A percentile compares a stretch with the other conserved stretches of the same genome.
phyloP scores from a whole-genome alignment of 1,139 yeast genomes.

The Kodamaea sp. region DNA sequence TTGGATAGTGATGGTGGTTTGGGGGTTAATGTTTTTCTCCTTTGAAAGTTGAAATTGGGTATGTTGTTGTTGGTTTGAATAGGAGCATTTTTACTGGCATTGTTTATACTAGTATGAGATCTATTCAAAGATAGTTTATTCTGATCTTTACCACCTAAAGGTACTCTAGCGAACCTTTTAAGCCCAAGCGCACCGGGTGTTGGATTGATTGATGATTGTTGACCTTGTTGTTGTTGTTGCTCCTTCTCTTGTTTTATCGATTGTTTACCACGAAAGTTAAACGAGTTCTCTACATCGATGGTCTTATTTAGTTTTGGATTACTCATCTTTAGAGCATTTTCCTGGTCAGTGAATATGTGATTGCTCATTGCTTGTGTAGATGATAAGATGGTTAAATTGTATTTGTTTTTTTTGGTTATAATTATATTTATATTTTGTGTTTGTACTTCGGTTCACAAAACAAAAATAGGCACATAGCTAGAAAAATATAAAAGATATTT shows the following conservation, averaged over 20 bases:
- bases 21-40: slow-evolving; percentile 15
- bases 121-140: slow-evolving; percentile 30
- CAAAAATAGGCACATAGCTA: neutral
- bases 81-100: slow-evolving; percentile 1
- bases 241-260: slow-evolving; percentile 3
- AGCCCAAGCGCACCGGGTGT: slow-evolving; percentile 1
- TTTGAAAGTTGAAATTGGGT: slow-evolving; percentile 1
- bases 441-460: neutral
- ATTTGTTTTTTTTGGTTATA: neutral
- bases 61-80: slow-evolving; percentile 1
- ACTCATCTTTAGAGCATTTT: slow-evolving; percentile 8
- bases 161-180: slow-evolving; percentile 28
- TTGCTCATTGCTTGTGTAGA: neutral
- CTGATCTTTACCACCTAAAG: slow-evolving; percentile 49
- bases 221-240: slow-evolving; percentile 1
- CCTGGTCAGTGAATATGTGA: slow-evolving; percentile 11
- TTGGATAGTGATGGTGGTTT: slow-evolving; percentile 28
- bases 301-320: slow-evolving; percentile 1
- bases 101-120: slow-evolving; percentile 28
- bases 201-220: slow-evolving; percentile 1
- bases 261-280: slow-evolving; percentile 3
- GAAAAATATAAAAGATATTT: too few relatives aligned
- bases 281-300: slow-evolving; percentile 7
- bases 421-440: neutral
- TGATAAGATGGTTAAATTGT: neutral